phyloP scores from a whole-genome alignment of 495 filamentous ascomycete genomes.

The Chaetomium cochliodes region DNA sequence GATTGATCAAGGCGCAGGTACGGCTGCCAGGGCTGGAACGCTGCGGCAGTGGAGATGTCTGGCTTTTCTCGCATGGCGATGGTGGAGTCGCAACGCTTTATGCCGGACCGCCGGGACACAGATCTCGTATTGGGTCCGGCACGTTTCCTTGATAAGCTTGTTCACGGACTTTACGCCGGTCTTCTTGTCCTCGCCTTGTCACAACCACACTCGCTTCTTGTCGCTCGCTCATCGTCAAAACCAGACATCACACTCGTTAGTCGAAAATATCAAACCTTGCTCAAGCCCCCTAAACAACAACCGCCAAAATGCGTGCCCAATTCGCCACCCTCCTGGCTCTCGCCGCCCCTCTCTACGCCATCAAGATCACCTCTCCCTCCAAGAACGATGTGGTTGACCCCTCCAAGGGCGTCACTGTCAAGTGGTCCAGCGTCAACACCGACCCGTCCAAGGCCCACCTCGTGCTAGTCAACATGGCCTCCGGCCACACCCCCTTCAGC shows the following conservation, averaged over 20 bases:
- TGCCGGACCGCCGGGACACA: not conserved
- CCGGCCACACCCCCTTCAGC: conserved; percentile 32
- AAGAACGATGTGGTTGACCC: conserved; percentile 29
- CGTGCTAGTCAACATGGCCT: conserved; percentile 37
- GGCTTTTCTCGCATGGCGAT: conserved; percentile 7
- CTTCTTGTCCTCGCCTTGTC: not conserved
- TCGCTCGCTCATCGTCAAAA: conserved; percentile 3
- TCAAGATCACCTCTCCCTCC: conserved; percentile 32
- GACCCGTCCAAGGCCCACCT: conserved; percentile 32
- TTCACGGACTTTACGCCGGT: not conserved
- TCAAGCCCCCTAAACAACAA: conserved; percentile 9
- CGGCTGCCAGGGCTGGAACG: conserved; percentile 1
- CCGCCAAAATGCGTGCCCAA: conserved; percentile 30
- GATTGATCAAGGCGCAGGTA: not conserved
- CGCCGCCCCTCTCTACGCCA: conserved; percentile 26
- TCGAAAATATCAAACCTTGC: not conserved
- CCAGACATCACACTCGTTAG: conserved; percentile 1
- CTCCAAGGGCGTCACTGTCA: conserved; percentile 28
- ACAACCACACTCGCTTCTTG: conserved; percentile 10
- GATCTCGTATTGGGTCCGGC: conserved; percentile 5
- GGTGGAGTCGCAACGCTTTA: conserved; percentile 8
- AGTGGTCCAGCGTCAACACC: conserved; percentile 31
- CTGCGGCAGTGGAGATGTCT: not conserved
- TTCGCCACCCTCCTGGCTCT: conserved; percentile 24
- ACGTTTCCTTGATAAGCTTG: not conserved